Percentiles rank a stretch among this genome's conserved stretches.
Conservation (phyloP, 208 protist genomes). For the Crithidia acanthocephali region DNA sequence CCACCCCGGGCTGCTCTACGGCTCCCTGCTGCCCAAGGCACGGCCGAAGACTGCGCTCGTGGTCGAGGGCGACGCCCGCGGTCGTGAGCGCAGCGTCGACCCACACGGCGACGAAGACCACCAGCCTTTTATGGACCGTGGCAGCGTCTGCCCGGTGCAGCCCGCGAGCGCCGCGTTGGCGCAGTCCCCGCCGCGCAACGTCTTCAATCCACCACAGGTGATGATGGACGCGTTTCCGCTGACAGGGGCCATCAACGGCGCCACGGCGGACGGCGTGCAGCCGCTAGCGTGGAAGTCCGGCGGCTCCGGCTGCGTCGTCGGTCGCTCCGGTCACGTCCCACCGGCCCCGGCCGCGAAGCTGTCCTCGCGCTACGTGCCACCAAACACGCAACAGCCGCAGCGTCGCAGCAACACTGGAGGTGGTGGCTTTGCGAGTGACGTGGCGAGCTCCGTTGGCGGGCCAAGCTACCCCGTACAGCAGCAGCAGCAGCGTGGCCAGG, state of each 20-base stretch:
- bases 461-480: neutral
- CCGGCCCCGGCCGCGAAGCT: conserved; percentile 19
- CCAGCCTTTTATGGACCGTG: conserved; percentile 22
- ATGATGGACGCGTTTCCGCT: conserved; percentile 11
- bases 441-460: conserved; percentile 3
- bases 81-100: conserved; percentile 27
- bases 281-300: conserved; percentile 75
- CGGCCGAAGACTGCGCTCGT: conserved; percentile 47
- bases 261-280: conserved; percentile 31
- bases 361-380: conserved; percentile 30
- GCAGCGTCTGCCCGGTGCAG: conserved; percentile 21
- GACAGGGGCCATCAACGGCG: conserved; percentile 29
- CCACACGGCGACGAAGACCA: conserved; percentile 23
- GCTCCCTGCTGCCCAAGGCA: conserved; percentile 57
- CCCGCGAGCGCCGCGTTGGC: neutral
- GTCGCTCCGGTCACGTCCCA: conserved; percentile 37
- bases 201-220: neutral
- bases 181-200: neutral
- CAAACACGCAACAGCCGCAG: neutral
- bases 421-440: neutral
- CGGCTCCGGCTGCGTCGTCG: conserved; percentile 47
- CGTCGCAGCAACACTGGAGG: no score
- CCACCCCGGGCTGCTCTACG: conserved; percentile 60
- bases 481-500: conserved; percentile 1
- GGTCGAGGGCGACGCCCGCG: conserved; percentile 25